Conservation (phyloP, 1,284 basidiomycete genomes). For the Ceratobasidium theobromae region DNA sequence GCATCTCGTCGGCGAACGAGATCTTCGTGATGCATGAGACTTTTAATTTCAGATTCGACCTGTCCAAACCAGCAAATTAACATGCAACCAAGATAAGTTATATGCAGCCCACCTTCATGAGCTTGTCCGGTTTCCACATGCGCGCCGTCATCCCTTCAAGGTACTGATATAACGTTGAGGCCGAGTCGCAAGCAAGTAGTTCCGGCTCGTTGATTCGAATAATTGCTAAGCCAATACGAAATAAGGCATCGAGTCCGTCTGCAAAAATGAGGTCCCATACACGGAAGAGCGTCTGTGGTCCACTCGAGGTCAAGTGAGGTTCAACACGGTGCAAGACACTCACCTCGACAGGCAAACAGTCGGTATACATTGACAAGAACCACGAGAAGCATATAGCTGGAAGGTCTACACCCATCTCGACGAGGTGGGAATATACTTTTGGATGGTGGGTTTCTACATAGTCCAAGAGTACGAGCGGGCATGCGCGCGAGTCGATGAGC, state of each 20-base stretch:
- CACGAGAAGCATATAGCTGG: conserved; percentile 96
- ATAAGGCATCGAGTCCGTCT: conserved; percentile 90
- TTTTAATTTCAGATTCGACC: conserved; percentile 69
- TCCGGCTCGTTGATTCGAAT: conserved; percentile 82
- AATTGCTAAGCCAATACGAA: conserved; percentile 85
- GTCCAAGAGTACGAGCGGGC: conserved; percentile 87
- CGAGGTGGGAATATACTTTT: conserved; percentile 73
- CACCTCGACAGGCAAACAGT: conserved; percentile 94
- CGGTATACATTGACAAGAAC: conserved; percentile 96
- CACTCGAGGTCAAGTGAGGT: neutral
- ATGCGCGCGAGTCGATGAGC: conserved; percentile 86
- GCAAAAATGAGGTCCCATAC: conserved; percentile 97
- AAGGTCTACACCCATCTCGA: conserved; percentile 82
- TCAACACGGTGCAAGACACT: conserved; percentile 37
- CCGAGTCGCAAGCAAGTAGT: conserved; percentile 76
- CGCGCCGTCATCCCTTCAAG: conserved; percentile 84
- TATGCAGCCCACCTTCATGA: conserved; percentile 67
- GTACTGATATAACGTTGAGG: conserved; percentile 83
- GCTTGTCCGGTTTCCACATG: conserved; percentile 88
- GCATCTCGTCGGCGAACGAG: conserved; percentile 64
- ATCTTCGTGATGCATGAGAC: conserved; percentile 65
- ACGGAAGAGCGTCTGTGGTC: conserved; percentile 73
- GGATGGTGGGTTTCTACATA: conserved; percentile 81
- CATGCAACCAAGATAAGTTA: neutral
- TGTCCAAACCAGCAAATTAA: conserved; percentile 40